These are phyloP conservation scores for Batrachochytrium dendrobatidis DNA, from an alignment of 371 early-diverging fungal genomes.

Conservation along the genomic window DNA sequence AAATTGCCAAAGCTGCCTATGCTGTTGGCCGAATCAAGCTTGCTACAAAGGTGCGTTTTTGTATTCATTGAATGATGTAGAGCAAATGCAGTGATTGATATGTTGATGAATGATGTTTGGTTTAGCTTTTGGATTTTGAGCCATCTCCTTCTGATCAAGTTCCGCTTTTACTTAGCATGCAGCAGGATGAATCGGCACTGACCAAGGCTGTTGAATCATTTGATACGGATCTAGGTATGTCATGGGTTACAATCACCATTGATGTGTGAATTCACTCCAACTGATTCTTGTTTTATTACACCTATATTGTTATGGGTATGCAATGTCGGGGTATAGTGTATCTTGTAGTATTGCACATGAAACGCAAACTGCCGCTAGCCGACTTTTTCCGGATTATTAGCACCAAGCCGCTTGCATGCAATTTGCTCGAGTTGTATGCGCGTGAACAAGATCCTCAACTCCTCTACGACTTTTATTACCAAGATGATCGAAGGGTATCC, in stretches of 20 bases:
- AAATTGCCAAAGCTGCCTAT: slow-evolving; percentile 89
- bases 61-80: not conserved
- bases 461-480: slow-evolving; percentile 88
- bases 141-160: slow-evolving; percentile 91
- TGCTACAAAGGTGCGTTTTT: slow-evolving; percentile 65
- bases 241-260: not conserved
- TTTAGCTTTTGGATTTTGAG: slow-evolving; percentile 79
- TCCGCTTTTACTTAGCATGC: slow-evolving; percentile 86
- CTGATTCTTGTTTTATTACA: not conserved
- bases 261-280: not conserved
- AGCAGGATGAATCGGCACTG: slow-evolving; percentile 80
- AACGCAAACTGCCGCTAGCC: slow-evolving; percentile 69
- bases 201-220: slow-evolving; percentile 88
- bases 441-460: slow-evolving; percentile 66
- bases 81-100: not conserved
- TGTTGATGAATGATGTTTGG: not conserved
- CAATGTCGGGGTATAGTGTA: slow-evolving; percentile 58
- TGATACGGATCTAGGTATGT: slow-evolving; percentile 81
- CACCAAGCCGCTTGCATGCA: slow-evolving; percentile 72
- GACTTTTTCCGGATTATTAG: slow-evolving; percentile 86
- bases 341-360: slow-evolving; percentile 78
- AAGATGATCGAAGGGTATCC: slow-evolving; percentile 78
- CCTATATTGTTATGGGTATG: not conserved
- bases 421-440: slow-evolving; percentile 74
- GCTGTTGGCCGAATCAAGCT: slow-evolving; percentile 77